These are phyloP conservation scores for Leccinum olivaceopallidum DNA, from an alignment of 768 basidiomycete species.

Conservation along the genomic window DNA sequence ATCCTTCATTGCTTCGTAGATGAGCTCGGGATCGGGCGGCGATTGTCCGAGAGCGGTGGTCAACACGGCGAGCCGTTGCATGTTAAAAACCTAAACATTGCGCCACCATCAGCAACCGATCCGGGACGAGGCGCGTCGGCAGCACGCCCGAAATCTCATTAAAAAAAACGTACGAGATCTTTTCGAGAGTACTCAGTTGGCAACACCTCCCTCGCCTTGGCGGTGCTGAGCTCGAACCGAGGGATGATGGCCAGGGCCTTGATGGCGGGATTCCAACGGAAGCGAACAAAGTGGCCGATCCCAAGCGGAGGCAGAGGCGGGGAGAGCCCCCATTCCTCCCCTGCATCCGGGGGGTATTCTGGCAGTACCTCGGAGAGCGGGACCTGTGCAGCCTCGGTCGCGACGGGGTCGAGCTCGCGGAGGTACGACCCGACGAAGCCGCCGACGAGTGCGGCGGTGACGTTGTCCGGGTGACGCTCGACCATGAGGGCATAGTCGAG, in stretches of 20 bases:
- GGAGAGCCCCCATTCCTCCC: conserved; percentile 85
- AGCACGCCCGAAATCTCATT: background rate
- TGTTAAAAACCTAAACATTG: conserved; percentile 82
- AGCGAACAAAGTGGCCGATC: conserved; percentile 93
- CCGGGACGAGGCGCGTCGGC: background rate
- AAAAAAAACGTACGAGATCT: conserved; percentile 65
- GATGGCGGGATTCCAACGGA: conserved; percentile 81
- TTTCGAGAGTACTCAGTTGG: conserved; percentile 83
- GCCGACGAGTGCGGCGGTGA: conserved; percentile 94
- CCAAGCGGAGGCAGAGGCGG: conserved; percentile 87
- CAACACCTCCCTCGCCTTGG: conserved; percentile 89
- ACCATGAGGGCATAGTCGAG: conserved; percentile 99
- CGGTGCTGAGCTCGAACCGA: conserved; percentile 93
- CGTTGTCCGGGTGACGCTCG: conserved; percentile 98
- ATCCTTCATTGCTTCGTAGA: conserved; percentile 99
- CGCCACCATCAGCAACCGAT: background rate
- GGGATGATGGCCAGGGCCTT: conserved; percentile 95
- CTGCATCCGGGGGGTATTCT: conserved; percentile 92
- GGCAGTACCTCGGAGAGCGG: conserved; percentile 96
- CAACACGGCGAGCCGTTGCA: conserved; percentile 93
- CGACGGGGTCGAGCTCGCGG: conserved; percentile 80
- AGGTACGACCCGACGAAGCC: conserved; percentile 98
- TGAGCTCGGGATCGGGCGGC: conserved; percentile 93
- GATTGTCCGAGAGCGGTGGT: conserved; percentile 90
- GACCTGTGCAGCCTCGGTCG: conserved; percentile 82